Evolutionary conservation across 306 rosid species (phyloP).

Genomic region (Albizia julibrissin): DNA sequence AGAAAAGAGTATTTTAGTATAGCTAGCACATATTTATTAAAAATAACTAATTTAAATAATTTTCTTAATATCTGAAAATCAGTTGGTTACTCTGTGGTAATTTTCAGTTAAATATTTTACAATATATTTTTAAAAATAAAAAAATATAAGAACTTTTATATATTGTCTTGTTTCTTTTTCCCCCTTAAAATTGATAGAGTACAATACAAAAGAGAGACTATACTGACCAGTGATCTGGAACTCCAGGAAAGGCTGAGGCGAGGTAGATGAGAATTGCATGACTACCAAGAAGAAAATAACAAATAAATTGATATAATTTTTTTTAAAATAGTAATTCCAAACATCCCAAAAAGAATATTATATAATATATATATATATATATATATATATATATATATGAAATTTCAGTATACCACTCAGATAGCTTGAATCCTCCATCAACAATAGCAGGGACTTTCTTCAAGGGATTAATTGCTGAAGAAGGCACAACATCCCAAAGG

Average conservation of each 20-base stretch:
- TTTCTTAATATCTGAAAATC: no score
- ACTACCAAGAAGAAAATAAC: constrained; percentile 48
- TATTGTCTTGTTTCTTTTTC: no score
- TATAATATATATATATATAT: neutral
- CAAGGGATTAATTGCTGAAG: constrained; percentile 81
- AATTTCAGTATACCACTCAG: constrained; percentile 62
- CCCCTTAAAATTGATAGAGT: no score
- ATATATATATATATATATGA: neutral
- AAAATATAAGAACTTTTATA: no score
- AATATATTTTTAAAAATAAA: no score
- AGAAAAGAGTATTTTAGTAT: no score
- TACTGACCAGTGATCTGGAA: constrained; percentile 80
- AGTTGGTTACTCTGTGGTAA: no score
- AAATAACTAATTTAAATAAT: no score
- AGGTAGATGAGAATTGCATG: constrained; percentile 88
- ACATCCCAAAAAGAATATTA: neutral
- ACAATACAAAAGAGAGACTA: constrained; percentile 16
- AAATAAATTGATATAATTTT: neutral
- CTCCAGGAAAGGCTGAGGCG: constrained; percentile 81
- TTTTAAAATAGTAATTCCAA: neutral
- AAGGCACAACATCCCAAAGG: constrained; percentile 3
- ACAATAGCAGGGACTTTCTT: constrained; percentile 75
- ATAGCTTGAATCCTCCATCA: constrained; percentile 80
- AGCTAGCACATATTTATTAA: no score
- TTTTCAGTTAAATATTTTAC: no score